Conservation (phyloP, 2,329 filamentous ascomycete genomes). For the Fusarium vanettenii region DNA sequence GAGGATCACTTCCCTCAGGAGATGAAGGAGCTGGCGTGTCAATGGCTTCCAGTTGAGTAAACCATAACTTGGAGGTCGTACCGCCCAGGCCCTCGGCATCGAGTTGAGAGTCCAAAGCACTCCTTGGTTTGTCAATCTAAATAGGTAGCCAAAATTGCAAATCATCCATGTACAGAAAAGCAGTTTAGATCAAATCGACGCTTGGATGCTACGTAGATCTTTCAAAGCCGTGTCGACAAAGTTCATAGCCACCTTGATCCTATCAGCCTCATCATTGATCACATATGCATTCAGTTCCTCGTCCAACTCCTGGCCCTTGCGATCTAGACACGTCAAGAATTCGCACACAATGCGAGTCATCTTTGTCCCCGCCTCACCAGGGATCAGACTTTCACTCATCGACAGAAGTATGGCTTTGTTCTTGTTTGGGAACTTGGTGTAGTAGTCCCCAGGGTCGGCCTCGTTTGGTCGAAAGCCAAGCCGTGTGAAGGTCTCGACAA, state of each 20-base stretch:
- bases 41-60: slow-evolving; percentile 25
- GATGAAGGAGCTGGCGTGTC: slow-evolving; percentile 14
- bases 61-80: not conserved
- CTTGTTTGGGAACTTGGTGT: not conserved
- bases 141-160: not conserved
- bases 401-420: not conserved
- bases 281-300: not conserved
- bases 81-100: not conserved
- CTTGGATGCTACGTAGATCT: not conserved
- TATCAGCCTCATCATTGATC: not conserved
- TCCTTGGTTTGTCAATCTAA: not conserved
- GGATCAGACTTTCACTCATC: not conserved
- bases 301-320: not conserved
- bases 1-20: slow-evolving; percentile 15
- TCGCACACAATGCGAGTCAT: not conserved
- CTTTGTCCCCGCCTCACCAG: not conserved
- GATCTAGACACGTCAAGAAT: not conserved
- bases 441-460: not conserved
- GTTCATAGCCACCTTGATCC: not conserved
- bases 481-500: not conserved
- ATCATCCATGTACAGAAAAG: not conserved
- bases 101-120: not conserved
- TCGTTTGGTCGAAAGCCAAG: not conserved
- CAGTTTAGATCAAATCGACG: not conserved
- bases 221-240: not conserved